phyloP scores from a whole-genome alignment of 495 filamentous ascomycete species.

The Lasiosphaeria hispida region DNA sequence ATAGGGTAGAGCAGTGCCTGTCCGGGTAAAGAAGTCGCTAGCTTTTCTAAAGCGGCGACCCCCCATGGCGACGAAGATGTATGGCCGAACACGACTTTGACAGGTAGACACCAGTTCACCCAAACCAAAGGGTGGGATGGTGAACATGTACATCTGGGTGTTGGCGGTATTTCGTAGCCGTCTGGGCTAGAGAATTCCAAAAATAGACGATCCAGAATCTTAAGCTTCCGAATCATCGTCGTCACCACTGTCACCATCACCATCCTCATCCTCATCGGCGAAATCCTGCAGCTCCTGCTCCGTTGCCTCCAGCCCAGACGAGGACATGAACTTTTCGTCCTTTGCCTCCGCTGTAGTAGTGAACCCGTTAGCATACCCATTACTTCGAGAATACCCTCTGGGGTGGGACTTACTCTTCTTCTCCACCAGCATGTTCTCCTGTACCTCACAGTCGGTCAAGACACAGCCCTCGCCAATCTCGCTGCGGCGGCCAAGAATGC shows the following conservation, averaged over 20 bases:
- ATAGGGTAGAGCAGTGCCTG: no score
- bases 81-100: no score
- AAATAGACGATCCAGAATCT: no score
- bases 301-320: constrained; percentile 67
- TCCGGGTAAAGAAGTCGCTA: no score
- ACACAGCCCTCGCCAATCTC: constrained; percentile 72
- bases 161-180: no score
- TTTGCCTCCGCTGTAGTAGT: constrained; percentile 63
- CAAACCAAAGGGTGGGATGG: not conserved
- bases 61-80: no score
- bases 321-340: constrained; percentile 81
- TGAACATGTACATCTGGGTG: no score
- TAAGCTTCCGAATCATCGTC: constrained; percentile 9
- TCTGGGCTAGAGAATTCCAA: not conserved
- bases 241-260: constrained; percentile 15
- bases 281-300: constrained; percentile 50
- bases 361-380: no score
- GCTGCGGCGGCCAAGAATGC: constrained; percentile 72
- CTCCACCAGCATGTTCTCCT: constrained; percentile 79
- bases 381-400: not conserved
- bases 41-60: no score
- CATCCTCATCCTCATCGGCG: constrained; percentile 33
- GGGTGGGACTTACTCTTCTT: constrained; percentile 60
- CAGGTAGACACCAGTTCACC: not conserved
- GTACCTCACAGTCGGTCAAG: constrained; percentile 85